Evolutionary conservation across 2,329 filamentous ascomycete species (phyloP), one percentile per base, ranked within the genome.

Genomic region (Fusarium protoensiforme): DNA sequence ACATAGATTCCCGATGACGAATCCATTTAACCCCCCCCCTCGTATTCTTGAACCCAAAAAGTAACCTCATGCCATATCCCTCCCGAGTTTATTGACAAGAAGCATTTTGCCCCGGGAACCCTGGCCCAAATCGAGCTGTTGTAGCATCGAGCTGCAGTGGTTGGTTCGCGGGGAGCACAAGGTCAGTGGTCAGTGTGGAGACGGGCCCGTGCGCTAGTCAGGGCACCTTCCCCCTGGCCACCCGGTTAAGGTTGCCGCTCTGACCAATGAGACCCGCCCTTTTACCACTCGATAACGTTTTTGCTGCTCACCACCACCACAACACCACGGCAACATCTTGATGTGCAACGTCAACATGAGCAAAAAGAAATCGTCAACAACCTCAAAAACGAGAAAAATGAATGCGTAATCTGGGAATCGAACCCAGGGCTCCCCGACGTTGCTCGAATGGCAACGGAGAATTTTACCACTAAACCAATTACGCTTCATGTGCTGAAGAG

Each of bases 401-500:
- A n/a, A 31, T 71, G 61, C 67, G 61, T 68, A 64, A 71, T 71
- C 67, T 71, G 63, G 67, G 60, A 67, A 65, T 61, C 39, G 60
- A 71, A 71, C 58, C 58, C 53, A 65, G 68, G 68, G 56, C 69
- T 71, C 65, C 66, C 69, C 66, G 62, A 64, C 57, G 66, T 13
- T 63, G 7, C 58, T 72, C 54, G 65, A 43, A 65, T 73, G 62
- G 62, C 60, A 73, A 71, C 60, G 43, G 57, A 63, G 60, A 73
- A 72, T 64, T 73, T 70, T 73, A 71, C 63, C 57, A 73, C 70
- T 63, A 68, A 73, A 64, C 57, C 57, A 73, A 71, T 71, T 65
- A 73, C 64, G 61, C 61, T 54, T 9, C 10, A 39, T 18, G 24
- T 27, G 27, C 3, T 22, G 11, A 33, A 35, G 22, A 22, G 24